Base-by-base conservation (phyloP, 345 rosid species). In the Populus deltoides region DNA sequence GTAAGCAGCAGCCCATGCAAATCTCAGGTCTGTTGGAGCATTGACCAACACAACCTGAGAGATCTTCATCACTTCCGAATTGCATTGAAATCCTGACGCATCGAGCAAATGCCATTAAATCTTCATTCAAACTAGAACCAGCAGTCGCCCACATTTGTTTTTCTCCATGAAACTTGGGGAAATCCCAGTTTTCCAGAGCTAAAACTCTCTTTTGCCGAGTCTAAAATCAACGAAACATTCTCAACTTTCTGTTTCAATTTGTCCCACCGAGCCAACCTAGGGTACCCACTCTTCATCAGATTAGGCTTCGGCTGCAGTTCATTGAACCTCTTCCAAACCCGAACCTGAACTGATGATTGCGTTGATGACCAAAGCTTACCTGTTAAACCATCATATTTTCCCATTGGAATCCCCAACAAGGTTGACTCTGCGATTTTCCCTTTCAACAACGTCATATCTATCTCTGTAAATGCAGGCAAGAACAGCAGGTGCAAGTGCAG, bases 251-350 rank as follows among this genome's bases (percentile, higher is more conserved):
- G 8, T n/a, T 13, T 51, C 36, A 55, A 9, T 49, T 75, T 49
- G 76, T 70, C 16, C 92, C 90, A 89, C 55, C 25, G 78, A 66
- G 79, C 83, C 29, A 76, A 27, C 76, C 88, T 84, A 41, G 13
- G 83, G 33, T 80, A 85, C 71, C 76, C 86, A 8, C 51, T 12
- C 0, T 15, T 24, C 66, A 76, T 20, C 29, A 1, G 2, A 3
- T 81, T 84, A 22, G 88, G 84, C 2, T 25, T 6, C 62, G 86
- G 86, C 18, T 31, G 74, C 36, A 90, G 57, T 7, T 68, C 53
- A 38, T 1, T 72, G 71, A 87, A 85, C 72, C 87, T 86, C 82
- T 87, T 88, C 86, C 92, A 89, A 33, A 81, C 74, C 93, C 91
- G 83, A 27, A 86, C 74, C 73, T 81, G 87, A 29, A 89, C 85